These are phyloP conservation scores for Rosa chinensis DNA, from an alignment of 306 rosid species.

Conservation along the genomic window DNA sequence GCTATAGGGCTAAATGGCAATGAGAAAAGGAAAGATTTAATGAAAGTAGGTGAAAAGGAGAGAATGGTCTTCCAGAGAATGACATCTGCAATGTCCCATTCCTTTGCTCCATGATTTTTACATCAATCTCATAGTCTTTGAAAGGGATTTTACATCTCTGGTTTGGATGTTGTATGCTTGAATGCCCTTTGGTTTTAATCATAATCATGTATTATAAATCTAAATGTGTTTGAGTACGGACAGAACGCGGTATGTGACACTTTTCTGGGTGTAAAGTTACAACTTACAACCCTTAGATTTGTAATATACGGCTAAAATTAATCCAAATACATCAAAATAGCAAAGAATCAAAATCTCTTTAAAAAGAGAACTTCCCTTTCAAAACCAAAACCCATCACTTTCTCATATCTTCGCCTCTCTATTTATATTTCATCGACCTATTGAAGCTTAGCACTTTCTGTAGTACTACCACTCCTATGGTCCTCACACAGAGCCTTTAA, in stretches of 20 bases:
- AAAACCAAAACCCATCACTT: background rate
- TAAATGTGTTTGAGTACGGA: background rate
- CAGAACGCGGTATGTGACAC: background rate
- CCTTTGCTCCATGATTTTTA: constrained; percentile 26
- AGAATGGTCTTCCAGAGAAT: constrained; percentile 54
- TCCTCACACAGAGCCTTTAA: background rate
- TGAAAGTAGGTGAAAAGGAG: constrained; percentile 40
- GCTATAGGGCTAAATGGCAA: constrained; percentile 47
- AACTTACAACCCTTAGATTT: background rate
- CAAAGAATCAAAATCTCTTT: background rate
- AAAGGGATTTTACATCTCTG: background rate
- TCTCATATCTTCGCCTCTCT: background rate
- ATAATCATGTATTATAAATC: background rate
- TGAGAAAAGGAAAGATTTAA: constrained; percentile 38
- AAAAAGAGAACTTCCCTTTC: background rate
- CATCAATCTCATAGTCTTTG: constrained; percentile 6
- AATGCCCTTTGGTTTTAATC: background rate
- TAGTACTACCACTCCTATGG: background rate
- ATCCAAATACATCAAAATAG: background rate
- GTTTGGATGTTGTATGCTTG: background rate
- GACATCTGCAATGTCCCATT: constrained; percentile 61
- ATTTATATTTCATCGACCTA: background rate
- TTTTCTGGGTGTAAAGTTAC: background rate
- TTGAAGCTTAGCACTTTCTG: background rate
- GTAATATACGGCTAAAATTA: background rate